Evolutionary conservation across 345 rosid genomes (phyloP).

Genomic region (Boechera stricta): DNA sequence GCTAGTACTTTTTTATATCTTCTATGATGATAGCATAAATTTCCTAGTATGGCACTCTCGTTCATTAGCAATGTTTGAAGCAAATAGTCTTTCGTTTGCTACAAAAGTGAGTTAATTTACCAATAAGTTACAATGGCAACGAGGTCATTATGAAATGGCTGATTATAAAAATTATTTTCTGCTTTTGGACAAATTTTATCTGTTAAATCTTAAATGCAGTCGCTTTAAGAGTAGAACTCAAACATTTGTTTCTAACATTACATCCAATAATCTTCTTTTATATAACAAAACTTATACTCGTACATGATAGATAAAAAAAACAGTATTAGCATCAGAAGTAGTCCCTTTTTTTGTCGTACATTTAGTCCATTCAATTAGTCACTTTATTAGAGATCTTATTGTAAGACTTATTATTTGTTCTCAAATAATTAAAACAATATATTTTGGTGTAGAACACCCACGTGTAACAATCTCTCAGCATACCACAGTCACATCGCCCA

Average conservation of each 20-base stretch:
- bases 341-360: neutral
- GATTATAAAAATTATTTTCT: neutral
- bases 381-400: neutral
- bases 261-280: neutral
- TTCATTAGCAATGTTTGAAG: neutral
- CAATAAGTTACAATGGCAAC: neutral
- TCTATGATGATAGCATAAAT: neutral
- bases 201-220: slow-evolving; percentile 1
- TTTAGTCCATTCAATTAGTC: neutral
- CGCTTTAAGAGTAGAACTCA: neutral
- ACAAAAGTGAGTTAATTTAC: neutral
- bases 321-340: neutral
- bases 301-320: neutral
- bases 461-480: slow-evolving; percentile 23
- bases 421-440: neutral
- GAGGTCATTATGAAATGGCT: neutral
- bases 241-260: neutral
- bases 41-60: neutral
- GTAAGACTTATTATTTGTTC: no score
- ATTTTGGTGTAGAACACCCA: slow-evolving; percentile 2
- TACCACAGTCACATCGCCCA: slow-evolving; percentile 31
- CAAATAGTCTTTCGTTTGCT: neutral
- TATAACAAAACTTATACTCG: no score
- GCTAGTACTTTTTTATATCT: neutral
- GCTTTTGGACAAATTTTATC: neutral